Conservation (phyloP, 805 yeast species). For the Debaryomyces tyrocola region DNA sequence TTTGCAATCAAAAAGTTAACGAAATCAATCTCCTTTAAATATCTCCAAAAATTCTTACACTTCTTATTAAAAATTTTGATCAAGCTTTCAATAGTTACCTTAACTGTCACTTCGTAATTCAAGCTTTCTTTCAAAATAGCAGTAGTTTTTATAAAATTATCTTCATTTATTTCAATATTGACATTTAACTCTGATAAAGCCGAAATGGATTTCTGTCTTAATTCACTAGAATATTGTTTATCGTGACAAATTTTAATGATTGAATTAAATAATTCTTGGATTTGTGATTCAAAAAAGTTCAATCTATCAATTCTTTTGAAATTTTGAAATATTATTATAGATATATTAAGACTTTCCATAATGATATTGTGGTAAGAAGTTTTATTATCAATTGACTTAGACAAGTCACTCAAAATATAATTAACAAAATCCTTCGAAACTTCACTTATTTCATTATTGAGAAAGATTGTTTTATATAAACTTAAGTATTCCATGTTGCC, state of each 20-base stretch:
- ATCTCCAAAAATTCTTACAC: conserved; percentile 11
- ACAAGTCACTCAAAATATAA: conserved; percentile 24
- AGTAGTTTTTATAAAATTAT: conserved; percentile 7
- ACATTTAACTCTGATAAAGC: conserved; percentile 22
- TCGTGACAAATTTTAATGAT: conserved; percentile 18
- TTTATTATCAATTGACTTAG: conserved; percentile 20
- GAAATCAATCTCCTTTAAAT: conserved; percentile 5
- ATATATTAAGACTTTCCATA: conserved; percentile 26
- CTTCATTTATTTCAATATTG: conserved; percentile 7
- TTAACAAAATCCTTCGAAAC: conserved; percentile 19
- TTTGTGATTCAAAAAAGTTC: neutral
- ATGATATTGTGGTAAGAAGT: conserved; percentile 27
- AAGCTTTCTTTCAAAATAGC: conserved; percentile 22
- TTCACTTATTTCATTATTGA: conserved; percentile 9
- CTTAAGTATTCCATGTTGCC: conserved; percentile 26
- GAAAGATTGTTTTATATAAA: conserved; percentile 25
- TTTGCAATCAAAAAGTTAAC: conserved; percentile 17
- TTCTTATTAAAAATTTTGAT: conserved; percentile 13
- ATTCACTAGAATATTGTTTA: conserved; percentile 28
- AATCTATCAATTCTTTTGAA: conserved; percentile 7
- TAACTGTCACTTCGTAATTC: conserved; percentile 25
- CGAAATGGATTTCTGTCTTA: conserved; percentile 24
- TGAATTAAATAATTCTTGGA: conserved; percentile 14
- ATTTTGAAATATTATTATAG: conserved; percentile 16
- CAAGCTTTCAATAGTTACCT: conserved; percentile 25